Evolutionary conservation across 2,329 filamentous ascomycete genomes (phyloP).

Genomic region (Fusarium hainanense): DNA sequence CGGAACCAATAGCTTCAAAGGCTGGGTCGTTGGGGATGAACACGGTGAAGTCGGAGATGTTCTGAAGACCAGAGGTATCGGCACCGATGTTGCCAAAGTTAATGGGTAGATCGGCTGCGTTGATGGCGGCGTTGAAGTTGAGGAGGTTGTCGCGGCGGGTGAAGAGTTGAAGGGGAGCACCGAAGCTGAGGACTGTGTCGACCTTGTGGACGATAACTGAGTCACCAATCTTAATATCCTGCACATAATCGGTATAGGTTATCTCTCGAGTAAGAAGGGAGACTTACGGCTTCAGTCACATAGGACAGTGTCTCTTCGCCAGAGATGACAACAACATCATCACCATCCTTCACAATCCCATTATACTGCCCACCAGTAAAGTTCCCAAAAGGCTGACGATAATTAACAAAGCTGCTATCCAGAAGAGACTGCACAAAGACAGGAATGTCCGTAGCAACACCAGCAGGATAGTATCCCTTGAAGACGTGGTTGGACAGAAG

Average conservation of each 20-base stretch:
- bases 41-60: conserved; percentile 49
- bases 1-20: conserved; percentile 47
- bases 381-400: conserved; percentile 52
- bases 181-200: conserved; percentile 46
- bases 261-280: neutral
- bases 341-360: conserved; percentile 48
- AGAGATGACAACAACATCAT: conserved; percentile 49
- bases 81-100: conserved; percentile 42
- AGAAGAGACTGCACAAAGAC: conserved; percentile 47
- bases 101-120: conserved; percentile 43
- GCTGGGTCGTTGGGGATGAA: conserved; percentile 47
- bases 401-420: conserved; percentile 46
- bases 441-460: conserved; percentile 46
- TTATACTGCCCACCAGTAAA: conserved; percentile 53
- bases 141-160: conserved; percentile 44
- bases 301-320: conserved; percentile 49
- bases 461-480: conserved; percentile 46
- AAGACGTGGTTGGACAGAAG: conserved; percentile 50
- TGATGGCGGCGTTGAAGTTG: conserved; percentile 47
- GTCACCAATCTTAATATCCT: conserved; percentile 48
- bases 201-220: conserved; percentile 49
- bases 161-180: conserved; percentile 48
- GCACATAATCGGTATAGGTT: neutral
- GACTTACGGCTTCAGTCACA: conserved; percentile 48
- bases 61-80: conserved; percentile 33